Evolutionary conservation across 768 basidiomycete genomes (phyloP).

Genomic region (Russula sp.): DNA sequence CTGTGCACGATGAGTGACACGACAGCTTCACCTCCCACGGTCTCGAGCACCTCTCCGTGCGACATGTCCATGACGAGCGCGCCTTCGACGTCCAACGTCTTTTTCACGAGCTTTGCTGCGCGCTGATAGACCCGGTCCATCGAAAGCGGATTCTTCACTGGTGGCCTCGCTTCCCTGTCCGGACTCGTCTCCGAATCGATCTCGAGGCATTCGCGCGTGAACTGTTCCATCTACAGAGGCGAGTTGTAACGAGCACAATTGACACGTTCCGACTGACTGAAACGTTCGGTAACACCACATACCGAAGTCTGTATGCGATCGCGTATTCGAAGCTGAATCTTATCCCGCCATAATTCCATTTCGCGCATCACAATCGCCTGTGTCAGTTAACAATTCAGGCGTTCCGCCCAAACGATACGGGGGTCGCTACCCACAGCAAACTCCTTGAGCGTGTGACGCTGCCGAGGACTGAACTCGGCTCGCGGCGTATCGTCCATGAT

Average conservation of each 20-base stretch:
- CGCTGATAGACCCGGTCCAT: slow-evolving; percentile 91
- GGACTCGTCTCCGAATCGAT: slow-evolving; percentile 60
- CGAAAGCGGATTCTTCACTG: slow-evolving; percentile 29
- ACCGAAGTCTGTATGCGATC: slow-evolving; percentile 90
- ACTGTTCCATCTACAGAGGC: slow-evolving; percentile 76
- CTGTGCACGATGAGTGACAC: slow-evolving; percentile 68
- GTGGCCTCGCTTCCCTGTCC: slow-evolving; percentile 33
- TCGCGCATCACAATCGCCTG: slow-evolving; percentile 87
- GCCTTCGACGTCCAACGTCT: slow-evolving; percentile 88
- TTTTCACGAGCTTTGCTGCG: slow-evolving; percentile 84
- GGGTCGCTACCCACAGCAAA: slow-evolving; percentile 53
- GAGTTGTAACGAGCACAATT: neutral
- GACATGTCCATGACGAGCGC: slow-evolving; percentile 91
- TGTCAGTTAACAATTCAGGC: neutral
- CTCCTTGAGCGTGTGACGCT: slow-evolving; percentile 89
- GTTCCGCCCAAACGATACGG: neutral
- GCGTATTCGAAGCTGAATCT: slow-evolving; percentile 88
- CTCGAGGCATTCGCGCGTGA: slow-evolving; percentile 91
- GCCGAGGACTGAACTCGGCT: slow-evolving; percentile 80
- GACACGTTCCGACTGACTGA: neutral
- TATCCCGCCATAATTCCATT: slow-evolving; percentile 93
- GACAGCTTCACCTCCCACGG: slow-evolving; percentile 50
- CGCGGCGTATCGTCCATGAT: slow-evolving; percentile 81
- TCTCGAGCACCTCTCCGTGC: slow-evolving; percentile 81
- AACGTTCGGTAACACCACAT: slow-evolving; percentile 25